Evolutionary conservation across 768 basidiomycete species (phyloP).

Genomic region (Hypsizygus marmoreus): DNA sequence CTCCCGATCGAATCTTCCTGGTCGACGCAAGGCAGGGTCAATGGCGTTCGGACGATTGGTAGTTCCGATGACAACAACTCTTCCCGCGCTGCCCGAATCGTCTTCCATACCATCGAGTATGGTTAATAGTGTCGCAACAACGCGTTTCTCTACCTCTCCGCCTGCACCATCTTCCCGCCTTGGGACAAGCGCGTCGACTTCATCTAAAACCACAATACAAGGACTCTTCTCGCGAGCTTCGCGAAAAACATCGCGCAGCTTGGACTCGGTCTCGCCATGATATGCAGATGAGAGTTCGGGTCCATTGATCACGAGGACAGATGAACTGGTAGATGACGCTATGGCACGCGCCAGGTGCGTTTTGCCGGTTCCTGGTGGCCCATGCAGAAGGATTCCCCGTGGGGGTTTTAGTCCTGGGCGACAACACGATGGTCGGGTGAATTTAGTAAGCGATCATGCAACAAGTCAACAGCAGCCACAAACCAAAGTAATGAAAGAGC

Average conservation of each 20-base stretch:
- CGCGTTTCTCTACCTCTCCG: conserved; percentile 94
- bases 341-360: conserved; percentile 95
- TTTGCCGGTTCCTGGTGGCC: conserved; percentile 97
- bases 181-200: conserved; percentile 94
- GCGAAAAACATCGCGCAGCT: conserved; percentile 85
- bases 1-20: conserved; percentile 92
- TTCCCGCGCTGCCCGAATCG: conserved; percentile 41
- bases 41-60: conserved; percentile 96
- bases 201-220: conserved; percentile 93
- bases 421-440: conserved; percentile 4
- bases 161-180: conserved; percentile 86
- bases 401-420: conserved; percentile 83
- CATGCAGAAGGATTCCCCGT: conserved; percentile 92
- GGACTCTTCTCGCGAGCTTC: conserved; percentile 82
- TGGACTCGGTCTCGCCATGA: conserved; percentile 95
- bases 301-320: conserved; percentile 92
- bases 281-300: conserved; percentile 94
- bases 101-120: conserved; percentile 89
- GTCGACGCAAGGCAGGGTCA: conserved; percentile 87
- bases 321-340: conserved; percentile 81
- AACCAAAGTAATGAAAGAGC: conserved; percentile 76
- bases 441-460: not conserved
- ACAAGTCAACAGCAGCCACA: conserved; percentile 23
- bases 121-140: conserved; percentile 93
- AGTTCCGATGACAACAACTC: conserved; percentile 94